Percentiles rank a stretch among this genome's conserved stretches.
phyloP scores from a whole-genome alignment of 441 rosid species.

The Flueggea neowawraea region DNA sequence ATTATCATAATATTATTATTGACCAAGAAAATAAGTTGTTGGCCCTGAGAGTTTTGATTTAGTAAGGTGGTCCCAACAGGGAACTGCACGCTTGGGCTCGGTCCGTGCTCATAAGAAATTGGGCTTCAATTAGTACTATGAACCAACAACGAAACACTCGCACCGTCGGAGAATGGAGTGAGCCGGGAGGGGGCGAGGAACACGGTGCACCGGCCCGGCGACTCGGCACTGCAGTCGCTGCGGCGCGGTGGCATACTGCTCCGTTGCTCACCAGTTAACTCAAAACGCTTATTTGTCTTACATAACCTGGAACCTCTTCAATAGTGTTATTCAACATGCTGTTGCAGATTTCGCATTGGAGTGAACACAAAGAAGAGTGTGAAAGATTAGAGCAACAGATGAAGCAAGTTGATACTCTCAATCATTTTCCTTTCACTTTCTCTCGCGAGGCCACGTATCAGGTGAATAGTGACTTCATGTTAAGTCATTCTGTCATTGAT shows the following conservation, averaged over 20 bases:
- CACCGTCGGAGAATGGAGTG: constrained; percentile 55
- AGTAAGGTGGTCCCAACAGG: too few relatives aligned
- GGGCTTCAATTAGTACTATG: too few relatives aligned
- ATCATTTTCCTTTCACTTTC: constrained; percentile 79
- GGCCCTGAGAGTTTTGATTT: too few relatives aligned
- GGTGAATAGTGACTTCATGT: constrained; percentile 26
- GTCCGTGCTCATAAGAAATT: too few relatives aligned
- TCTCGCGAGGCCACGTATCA: constrained; percentile 58
- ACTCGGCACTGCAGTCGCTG: constrained; percentile 69
- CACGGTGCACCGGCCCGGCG: constrained; percentile 64
- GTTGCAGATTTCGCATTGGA: constrained; percentile 63
- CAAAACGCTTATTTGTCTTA: background rate
- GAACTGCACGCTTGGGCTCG: too few relatives aligned
- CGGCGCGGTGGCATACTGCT: constrained; percentile 84
- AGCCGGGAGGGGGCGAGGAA: constrained; percentile 64
- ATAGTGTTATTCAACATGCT: background rate
- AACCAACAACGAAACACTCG: too few relatives aligned
- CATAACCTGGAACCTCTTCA: too few relatives aligned
- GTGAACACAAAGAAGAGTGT: constrained; percentile 77
- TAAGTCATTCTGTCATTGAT: too few relatives aligned
- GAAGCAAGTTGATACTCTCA: constrained; percentile 50
- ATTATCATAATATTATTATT: too few relatives aligned
- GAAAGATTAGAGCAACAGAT: constrained; percentile 77
- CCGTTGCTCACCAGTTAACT: constrained; percentile 73
- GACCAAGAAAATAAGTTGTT: too few relatives aligned